Evolutionary conservation across 345 rosid species (phyloP).

Genomic region (Sonneratia caseolaris): DNA sequence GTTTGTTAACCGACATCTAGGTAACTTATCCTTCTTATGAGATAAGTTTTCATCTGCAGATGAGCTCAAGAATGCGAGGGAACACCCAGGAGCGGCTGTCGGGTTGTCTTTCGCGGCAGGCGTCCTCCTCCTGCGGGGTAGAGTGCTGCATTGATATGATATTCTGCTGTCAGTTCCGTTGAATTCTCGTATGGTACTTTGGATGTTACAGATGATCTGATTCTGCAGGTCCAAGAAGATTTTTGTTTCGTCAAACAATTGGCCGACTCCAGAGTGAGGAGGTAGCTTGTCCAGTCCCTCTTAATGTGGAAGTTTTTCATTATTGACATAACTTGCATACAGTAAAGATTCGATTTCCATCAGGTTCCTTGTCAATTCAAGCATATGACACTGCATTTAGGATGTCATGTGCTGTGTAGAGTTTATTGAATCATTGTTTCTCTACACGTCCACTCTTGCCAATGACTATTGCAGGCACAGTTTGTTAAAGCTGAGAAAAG

Average conservation of each 20-base stretch:
- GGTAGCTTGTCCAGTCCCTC: constrained; percentile 31
- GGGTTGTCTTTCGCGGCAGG: constrained; percentile 59
- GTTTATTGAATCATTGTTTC: neutral
- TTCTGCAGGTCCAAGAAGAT: constrained; percentile 74
- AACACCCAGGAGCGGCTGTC: constrained; percentile 56
- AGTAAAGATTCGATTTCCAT: neutral
- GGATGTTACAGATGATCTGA: constrained; percentile 10
- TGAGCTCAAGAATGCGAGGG: constrained; percentile 47
- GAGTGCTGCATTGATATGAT: neutral
- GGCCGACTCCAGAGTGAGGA: constrained; percentile 88
- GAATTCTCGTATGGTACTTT: constrained; percentile 2
- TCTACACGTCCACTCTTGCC: neutral
- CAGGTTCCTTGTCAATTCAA: neutral
- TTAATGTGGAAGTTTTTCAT: neutral
- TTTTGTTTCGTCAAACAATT: constrained; percentile 62
- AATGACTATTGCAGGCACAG: constrained; percentile 41
- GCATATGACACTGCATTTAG: neutral
- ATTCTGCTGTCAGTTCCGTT: neutral
- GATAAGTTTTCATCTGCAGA: constrained; percentile 16
- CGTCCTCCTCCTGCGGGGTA: constrained; percentile 68
- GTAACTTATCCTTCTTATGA: neutral
- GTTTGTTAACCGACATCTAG: neutral
- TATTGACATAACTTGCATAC: neutral
- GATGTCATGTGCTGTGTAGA: neutral
- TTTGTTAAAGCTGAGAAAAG: constrained; percentile 72